Evolutionary conservation across 2,329 filamentous ascomycete species (phyloP).

Genomic region (Alternaria novae-zelandiae): DNA sequence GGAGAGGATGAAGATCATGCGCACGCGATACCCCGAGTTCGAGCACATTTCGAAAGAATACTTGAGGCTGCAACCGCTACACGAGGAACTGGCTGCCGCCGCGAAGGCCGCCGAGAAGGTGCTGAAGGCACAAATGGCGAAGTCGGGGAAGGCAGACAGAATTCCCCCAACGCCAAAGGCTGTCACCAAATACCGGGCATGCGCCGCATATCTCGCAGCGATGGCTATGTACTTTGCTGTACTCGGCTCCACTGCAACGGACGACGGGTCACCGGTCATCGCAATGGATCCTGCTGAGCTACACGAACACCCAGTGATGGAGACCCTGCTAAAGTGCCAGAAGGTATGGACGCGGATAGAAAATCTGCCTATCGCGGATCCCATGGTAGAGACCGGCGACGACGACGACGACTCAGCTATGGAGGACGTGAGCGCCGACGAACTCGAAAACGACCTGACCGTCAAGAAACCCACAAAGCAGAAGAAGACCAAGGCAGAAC

Average conservation of each 20-base stretch:
- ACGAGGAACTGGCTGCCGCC: constrained; percentile 65
- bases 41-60: constrained; percentile 85
- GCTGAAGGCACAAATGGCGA: constrained; percentile 35
- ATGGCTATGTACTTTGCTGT: constrained; percentile 95
- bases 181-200: constrained; percentile 74
- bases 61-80: constrained; percentile 67
- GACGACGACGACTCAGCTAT: constrained; percentile 45
- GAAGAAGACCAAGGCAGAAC: constrained; percentile 57
- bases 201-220: constrained; percentile 84
- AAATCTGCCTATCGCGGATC: constrained; percentile 62
- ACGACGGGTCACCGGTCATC: constrained; percentile 57
- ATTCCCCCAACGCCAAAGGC: constrained; percentile 36
- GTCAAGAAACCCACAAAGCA: constrained; percentile 44
- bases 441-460: constrained; percentile 41
- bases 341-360: constrained; percentile 80
- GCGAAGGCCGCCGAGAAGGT: constrained; percentile 62
- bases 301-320: constrained; percentile 90
- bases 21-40: constrained; percentile 88
- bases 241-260: constrained; percentile 77
- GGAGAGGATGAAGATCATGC: constrained; percentile 77
- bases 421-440: constrained; percentile 41
- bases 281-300: constrained; percentile 78
- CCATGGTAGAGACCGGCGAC: constrained; percentile 42
- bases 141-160: constrained; percentile 21
- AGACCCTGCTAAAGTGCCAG: constrained; percentile 78